phyloP scores from a whole-genome alignment of 2,329 filamentous ascomycete species.

The Aspergillus latus region DNA sequence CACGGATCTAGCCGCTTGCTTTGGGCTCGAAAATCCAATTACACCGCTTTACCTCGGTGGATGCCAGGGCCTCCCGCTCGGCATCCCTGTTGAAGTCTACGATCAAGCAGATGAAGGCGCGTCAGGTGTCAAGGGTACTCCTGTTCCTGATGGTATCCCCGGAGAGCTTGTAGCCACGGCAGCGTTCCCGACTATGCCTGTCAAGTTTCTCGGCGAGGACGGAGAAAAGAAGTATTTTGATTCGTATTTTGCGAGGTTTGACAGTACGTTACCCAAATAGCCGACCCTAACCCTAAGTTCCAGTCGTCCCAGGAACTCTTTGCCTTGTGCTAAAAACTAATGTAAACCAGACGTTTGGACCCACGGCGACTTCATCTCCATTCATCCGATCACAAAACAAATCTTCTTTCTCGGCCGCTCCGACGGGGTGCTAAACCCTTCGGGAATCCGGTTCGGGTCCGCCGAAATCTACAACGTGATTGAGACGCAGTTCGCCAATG shows the following conservation, averaged over 20 bases:
- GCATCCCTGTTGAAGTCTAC: conserved; percentile 59
- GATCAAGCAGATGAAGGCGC: conserved; percentile 51
- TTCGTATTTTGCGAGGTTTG: conserved; percentile 61
- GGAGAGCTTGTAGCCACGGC: conserved; percentile 72
- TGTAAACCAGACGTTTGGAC: conserved; percentile 49
- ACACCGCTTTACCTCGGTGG: conserved; percentile 64
- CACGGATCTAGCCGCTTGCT: conserved; percentile 63
- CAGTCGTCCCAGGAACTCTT: neutral
- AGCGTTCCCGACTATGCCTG: conserved; percentile 74
- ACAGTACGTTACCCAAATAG: conserved; percentile 25
- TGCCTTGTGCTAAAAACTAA: neutral
- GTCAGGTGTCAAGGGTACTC: conserved; percentile 47
- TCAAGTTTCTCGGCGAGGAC: conserved; percentile 59
- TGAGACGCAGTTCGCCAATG: conserved; percentile 56
- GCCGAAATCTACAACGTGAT: conserved; percentile 78
- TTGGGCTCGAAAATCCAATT: conserved; percentile 61
- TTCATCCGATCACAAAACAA: conserved; percentile 67
- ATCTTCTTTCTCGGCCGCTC: conserved; percentile 39
- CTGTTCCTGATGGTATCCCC: conserved; percentile 63
- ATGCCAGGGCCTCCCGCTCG: conserved; percentile 55
- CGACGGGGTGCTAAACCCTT: conserved; percentile 78
- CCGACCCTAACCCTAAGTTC: neutral
- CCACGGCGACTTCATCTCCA: conserved; percentile 75
- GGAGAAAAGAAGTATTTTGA: conserved; percentile 57
- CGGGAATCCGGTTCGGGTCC: conserved; percentile 76